A percentile compares a stretch with the other conserved stretches of the same genome.
Conservation (phyloP, 192 early-diverging fungal genomes). For the Lobulomyces angularis region DNA sequence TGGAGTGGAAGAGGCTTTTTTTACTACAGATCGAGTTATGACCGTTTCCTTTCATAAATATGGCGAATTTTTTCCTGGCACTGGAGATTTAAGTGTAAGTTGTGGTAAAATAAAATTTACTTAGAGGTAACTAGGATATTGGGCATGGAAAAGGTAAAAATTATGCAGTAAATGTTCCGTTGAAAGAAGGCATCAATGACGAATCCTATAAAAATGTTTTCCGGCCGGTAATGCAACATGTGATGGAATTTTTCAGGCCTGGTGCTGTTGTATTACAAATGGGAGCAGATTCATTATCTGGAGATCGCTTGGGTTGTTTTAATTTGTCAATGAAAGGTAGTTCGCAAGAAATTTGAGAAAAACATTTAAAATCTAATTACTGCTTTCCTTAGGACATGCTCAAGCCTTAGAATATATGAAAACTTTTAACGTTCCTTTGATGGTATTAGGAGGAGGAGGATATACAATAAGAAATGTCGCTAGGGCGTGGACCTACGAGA, state of each 20-base stretch:
- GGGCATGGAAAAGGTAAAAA: constrained; percentile 79
- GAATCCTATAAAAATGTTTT: constrained; percentile 58
- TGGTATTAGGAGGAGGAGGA: constrained; percentile 92
- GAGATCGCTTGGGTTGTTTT: constrained; percentile 89
- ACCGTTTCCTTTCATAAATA: constrained; percentile 95
- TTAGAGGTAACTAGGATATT: constrained; percentile 53
- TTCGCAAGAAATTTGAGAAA: constrained; percentile 11
- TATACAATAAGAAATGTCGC: constrained; percentile 86
- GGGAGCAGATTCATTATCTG: constrained; percentile 90
- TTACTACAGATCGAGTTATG: constrained; percentile 80
- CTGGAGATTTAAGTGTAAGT: constrained; percentile 76
- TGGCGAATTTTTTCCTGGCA: constrained; percentile 94
- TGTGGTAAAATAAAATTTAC: constrained; percentile 1
- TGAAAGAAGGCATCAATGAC: constrained; percentile 90
- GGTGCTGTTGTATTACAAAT: constrained; percentile 89
- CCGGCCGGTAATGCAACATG: constrained; percentile 60
- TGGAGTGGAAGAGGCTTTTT: constrained; percentile 95
- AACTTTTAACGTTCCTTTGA: constrained; percentile 76
- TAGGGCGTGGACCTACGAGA: constrained; percentile 89
- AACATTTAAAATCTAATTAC: constrained; percentile 8
- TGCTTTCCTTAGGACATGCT: constrained; percentile 61
- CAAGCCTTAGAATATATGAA: constrained; percentile 85
- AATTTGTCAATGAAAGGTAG: constrained; percentile 81
- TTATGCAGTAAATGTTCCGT: constrained; percentile 92
- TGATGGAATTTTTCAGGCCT: constrained; percentile 88